These are phyloP conservation scores for Ganoderma sinense DNA, from an alignment of 1,284 basidiomycete genomes.

Conservation along the genomic window DNA sequence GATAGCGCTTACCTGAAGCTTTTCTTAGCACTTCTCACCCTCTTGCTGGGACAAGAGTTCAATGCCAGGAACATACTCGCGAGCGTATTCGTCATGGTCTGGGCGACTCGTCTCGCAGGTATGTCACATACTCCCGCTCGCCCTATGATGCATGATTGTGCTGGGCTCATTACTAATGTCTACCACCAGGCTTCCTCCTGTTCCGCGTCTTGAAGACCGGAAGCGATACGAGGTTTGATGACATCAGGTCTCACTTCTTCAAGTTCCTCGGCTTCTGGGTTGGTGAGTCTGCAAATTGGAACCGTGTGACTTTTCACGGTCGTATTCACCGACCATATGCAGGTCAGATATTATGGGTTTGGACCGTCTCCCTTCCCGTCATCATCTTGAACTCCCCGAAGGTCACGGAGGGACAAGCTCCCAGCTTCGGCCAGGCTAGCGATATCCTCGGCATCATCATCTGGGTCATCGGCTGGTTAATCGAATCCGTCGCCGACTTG, in stretches of 20 bases:
- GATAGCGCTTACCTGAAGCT: background rate
- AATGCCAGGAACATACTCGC: conserved; percentile 67
- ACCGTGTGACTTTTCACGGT: background rate
- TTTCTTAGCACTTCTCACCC: conserved; percentile 55
- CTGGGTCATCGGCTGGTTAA: conserved; percentile 67
- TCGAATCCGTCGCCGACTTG: conserved; percentile 68
- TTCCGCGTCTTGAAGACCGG: conserved; percentile 74
- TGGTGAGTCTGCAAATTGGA: conserved; percentile 38
- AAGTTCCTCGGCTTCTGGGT: conserved; percentile 71
- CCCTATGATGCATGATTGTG: too few relatives aligned
- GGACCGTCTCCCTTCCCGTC: conserved; percentile 72
- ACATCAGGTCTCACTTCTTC: conserved; percentile 71
- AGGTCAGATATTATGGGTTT: conserved; percentile 71
- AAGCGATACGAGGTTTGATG: conserved; percentile 71
- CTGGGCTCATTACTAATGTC: background rate
- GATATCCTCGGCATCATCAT: conserved; percentile 78
- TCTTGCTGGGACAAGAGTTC: conserved; percentile 62
- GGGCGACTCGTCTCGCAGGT: conserved; percentile 66
- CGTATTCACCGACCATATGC: background rate
- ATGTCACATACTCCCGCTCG: conserved; percentile 36
- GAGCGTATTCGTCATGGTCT: conserved; percentile 69
- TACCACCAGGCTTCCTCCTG: conserved; percentile 60
- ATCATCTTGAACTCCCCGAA: conserved; percentile 75
- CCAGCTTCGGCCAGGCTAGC: conserved; percentile 66
- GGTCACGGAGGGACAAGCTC: conserved; percentile 57